Conservation (phyloP, 768 basidiomycete species). For the Rhodotorula graminis region DNA sequence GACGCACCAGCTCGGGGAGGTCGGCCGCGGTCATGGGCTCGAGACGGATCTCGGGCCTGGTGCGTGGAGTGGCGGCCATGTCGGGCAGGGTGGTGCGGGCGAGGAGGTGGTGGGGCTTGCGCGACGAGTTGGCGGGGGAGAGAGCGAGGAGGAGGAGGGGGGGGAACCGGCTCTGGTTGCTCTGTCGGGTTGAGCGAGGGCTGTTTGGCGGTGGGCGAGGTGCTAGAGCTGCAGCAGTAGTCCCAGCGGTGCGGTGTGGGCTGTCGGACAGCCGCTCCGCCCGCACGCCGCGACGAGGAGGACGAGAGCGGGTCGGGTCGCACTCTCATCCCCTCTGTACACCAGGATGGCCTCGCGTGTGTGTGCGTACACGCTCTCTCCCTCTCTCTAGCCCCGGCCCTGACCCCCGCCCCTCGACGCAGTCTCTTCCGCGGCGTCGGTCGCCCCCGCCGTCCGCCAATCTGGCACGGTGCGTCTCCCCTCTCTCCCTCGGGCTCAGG, state of each 20-base stretch:
- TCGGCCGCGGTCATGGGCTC: slow-evolving; percentile 1
- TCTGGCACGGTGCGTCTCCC: slow-evolving; percentile 16
- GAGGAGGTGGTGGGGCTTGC: no score
- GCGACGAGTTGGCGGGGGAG: no score
- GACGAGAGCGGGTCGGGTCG: background rate
- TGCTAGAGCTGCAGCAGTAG: no score
- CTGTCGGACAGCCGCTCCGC: no score
- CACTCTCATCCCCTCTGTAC: background rate
- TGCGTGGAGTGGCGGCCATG: background rate
- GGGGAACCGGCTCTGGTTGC: no score
- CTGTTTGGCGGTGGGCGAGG: no score
- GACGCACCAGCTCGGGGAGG: slow-evolving; percentile 5
- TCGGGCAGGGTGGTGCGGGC: background rate
- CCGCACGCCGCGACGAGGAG: no score
- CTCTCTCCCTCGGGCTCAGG: background rate
- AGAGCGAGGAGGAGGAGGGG: no score
- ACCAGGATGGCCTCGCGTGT: slow-evolving; percentile 11
- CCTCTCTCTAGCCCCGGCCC: background rate
- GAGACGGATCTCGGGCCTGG: slow-evolving; percentile 3
- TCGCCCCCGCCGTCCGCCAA: slow-evolving; percentile 20
- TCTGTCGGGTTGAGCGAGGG: no score
- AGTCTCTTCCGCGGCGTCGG: slow-evolving; percentile 12
- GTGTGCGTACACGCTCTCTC: background rate
- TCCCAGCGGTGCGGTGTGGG: no score
- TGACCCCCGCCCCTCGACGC: background rate